Percentiles rank a stretch among this genome's conserved stretches.
Evolutionary conservation across 1,284 basidiomycete genomes (phyloP).

Genomic region (Austropuccinia psidii): DNA sequence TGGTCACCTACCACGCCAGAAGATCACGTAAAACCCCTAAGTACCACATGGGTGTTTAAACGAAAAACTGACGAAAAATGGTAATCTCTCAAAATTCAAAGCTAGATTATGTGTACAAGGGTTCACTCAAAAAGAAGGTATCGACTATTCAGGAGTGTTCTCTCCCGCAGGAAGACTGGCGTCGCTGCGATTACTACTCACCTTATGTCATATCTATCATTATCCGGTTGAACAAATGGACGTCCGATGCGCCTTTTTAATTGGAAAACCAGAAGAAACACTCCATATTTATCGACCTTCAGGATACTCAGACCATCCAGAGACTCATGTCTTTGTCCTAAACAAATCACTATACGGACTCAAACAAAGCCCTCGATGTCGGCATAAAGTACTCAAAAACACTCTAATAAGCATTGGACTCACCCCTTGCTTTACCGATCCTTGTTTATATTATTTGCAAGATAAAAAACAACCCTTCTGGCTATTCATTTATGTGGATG

Average conservation of each 20-base stretch:
- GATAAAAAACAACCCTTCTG: not conserved
- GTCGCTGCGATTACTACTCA: not conserved
- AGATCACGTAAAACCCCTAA: too few relatives aligned
- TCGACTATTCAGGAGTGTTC: not conserved
- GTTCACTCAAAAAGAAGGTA: not conserved
- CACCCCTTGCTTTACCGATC: not conserved
- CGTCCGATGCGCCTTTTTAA: not conserved
- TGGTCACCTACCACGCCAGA: not conserved
- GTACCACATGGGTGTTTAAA: not conserved
- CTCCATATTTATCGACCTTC: not conserved
- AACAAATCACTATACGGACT: not conserved
- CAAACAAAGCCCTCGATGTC: not conserved
- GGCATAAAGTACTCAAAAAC: not conserved
- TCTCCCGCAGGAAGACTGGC: not conserved
- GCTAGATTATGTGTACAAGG: not conserved
- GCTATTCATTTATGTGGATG: not conserved
- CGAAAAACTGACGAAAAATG: not conserved
- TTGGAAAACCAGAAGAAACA: not conserved
- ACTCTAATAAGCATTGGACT: not conserved
- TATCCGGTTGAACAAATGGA: not conserved
- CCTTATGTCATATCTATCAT: not conserved
- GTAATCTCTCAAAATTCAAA: slow-evolving; percentile 9
- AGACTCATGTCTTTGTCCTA: not conserved
- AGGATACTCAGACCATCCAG: not conserved
- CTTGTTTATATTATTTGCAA: not conserved